These are phyloP conservation scores for Nannochloropsis granulata DNA, from an alignment of 108 stramenopile genomes.

Conservation along the genomic window DNA sequence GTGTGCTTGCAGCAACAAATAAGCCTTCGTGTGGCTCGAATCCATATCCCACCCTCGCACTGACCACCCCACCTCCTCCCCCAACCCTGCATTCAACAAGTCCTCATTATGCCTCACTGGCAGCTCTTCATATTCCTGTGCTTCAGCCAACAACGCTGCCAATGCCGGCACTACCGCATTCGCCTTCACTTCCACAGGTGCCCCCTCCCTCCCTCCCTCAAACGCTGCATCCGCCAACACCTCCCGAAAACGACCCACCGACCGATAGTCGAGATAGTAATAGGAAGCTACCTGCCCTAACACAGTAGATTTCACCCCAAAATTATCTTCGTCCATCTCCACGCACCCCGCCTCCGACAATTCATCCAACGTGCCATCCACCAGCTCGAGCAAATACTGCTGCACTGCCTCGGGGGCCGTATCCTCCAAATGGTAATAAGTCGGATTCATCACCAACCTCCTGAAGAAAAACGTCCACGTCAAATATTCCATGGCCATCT, in stretches of 20 bases:
- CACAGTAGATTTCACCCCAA: slow-evolving; percentile 45
- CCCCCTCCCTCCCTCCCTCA: background rate
- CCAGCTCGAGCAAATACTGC: slow-evolving; percentile 44
- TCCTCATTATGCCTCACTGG: slow-evolving; percentile 99
- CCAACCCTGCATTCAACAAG: slow-evolving; percentile 71
- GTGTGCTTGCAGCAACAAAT: slow-evolving; percentile 79
- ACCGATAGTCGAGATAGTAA: slow-evolving; percentile 78
- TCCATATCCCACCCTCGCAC: slow-evolving; percentile 33
- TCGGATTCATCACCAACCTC: slow-evolving; percentile 78
- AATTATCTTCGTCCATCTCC: slow-evolving; percentile 33
- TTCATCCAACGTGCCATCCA: slow-evolving; percentile 45
- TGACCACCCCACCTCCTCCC: slow-evolving; percentile 57
- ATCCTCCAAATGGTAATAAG: slow-evolving; percentile 66
- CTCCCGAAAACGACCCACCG: slow-evolving; percentile 27
- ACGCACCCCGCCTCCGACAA: slow-evolving; percentile 63
- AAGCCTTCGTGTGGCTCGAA: slow-evolving; percentile 82
- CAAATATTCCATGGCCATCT: slow-evolving; percentile 76
- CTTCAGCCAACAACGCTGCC: slow-evolving; percentile 27
- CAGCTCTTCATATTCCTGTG: slow-evolving; percentile 84
- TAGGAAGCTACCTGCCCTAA: slow-evolving; percentile 66
- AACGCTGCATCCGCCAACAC: background rate
- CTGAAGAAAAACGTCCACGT: slow-evolving; percentile 93
- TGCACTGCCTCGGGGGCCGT: slow-evolving; percentile 49
- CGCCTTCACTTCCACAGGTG: background rate
- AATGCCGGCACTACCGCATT: background rate